These are phyloP conservation scores for Ophiocytium majus DNA, from an alignment of 352 stramenopile species.

Conservation along the genomic window DNA sequence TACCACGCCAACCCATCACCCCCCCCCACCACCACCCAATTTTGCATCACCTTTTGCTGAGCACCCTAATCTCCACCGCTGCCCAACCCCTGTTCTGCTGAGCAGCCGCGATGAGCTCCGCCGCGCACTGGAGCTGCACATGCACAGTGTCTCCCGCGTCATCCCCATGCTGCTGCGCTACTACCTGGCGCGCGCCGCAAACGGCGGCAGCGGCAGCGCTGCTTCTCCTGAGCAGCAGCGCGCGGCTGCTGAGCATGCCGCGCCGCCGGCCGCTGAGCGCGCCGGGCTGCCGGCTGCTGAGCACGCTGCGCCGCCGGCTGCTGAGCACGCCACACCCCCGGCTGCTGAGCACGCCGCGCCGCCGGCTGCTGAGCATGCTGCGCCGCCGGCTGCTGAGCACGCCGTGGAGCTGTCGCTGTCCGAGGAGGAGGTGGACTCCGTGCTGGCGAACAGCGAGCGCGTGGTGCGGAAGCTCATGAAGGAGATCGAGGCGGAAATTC, in stretches of 20 bases:
- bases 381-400: too few relatives aligned
- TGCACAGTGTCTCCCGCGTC: conserved; percentile 38
- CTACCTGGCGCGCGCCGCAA: conserved; percentile 15
- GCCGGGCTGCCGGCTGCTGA: too few relatives aligned
- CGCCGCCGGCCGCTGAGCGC: too few relatives aligned
- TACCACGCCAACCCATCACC: too few relatives aligned
- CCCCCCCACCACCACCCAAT: too few relatives aligned
- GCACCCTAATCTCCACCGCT: not conserved
- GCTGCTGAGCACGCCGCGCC: not conserved
- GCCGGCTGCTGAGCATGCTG: too few relatives aligned
- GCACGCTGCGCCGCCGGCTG: too few relatives aligned
- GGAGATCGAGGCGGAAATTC: conserved; percentile 45
- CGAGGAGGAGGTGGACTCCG: conserved; percentile 21
- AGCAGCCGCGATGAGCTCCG: conserved; percentile 41
- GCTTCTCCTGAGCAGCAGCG: not conserved
- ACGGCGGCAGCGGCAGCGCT: not conserved
- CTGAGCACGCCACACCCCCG: too few relatives aligned
- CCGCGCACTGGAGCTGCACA: conserved; percentile 42
- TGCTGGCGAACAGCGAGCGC: conserved; percentile 35
- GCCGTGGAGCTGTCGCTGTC: not conserved
- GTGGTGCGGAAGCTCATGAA: conserved; percentile 34
- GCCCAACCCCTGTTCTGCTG: too few relatives aligned
- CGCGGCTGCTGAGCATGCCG: too few relatives aligned
- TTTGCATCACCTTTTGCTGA: too few relatives aligned
- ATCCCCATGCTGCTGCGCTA: conserved; percentile 38